Base-by-base conservation (phyloP, 2,329 filamentous ascomycete genomes). In the Sclerotinia minor region DNA sequence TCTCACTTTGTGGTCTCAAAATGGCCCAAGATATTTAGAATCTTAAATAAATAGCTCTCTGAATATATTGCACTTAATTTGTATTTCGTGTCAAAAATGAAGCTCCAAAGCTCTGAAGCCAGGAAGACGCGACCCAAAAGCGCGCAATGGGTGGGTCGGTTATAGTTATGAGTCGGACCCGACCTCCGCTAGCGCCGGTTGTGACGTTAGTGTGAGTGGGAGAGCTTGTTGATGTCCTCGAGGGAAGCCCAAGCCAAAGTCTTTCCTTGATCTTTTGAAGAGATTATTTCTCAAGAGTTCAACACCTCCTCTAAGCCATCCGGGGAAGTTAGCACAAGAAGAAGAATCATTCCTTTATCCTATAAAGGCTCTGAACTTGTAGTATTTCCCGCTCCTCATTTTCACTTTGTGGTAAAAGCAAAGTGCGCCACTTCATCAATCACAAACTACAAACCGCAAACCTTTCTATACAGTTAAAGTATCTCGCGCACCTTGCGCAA, bases 331-430 rank as follows among this genome's bases (percentile, higher is more conserved):
- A 35, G 61, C n/a, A 44, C 17, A 35, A 15, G 45, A 63, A 61
- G 55, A 44, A 67, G 35, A 9, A 61, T 35, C 13, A 29, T 9
- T 7, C 5, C 15, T 41, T 65, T 17, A 15, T 32, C 32, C 13
- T 53, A 26, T 13, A 41, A 53, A 26, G 24, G 32, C n/a, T n/a
- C 15, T 53, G 11, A 35, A 32, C 17, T 32, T 44, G 26, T 32
- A 52, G 24, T 8, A 38, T 45, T 54, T 35, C 44, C 21, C 35
- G 8, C 47, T 47, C 19, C 32, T 53, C 47, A 13, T 54, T 68
- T 69, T 64, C 57, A 69, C 70, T 73, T 67, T 71, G 74, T 71
- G 73, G 73, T 74, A 73, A 74, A 53, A 76, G 74, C 72, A 72
- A 73, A 68, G 64, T 69, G 69, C 65, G 65, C 68, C 67, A 57